Percentiles rank a stretch among this genome's conserved stretches.
phyloP scores from a whole-genome alignment of 2,329 filamentous ascomycete species.

The Saccharata proteae region DNA sequence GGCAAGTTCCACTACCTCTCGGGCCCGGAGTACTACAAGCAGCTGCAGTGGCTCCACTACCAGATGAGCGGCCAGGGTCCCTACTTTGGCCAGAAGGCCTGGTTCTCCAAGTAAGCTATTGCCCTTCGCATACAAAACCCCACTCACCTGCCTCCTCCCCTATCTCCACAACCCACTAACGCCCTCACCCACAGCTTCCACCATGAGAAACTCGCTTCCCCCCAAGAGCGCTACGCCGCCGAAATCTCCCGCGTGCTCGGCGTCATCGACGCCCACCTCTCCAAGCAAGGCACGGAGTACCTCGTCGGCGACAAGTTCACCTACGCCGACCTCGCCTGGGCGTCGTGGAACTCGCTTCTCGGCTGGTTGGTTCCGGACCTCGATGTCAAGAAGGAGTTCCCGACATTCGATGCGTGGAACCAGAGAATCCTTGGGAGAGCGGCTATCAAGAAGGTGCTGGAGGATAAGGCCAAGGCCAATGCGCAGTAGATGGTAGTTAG shows the following conservation, averaged over 20 bases:
- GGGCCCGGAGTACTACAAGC: slow-evolving; percentile 24
- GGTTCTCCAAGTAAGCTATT: no score
- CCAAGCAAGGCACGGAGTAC: slow-evolving; percentile 12
- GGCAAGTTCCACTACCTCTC: slow-evolving; percentile 24
- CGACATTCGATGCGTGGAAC: background rate
- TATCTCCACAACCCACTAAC: no score
- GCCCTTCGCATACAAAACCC: no score
- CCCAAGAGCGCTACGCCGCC: slow-evolving; percentile 34
- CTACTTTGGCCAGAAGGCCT: slow-evolving; percentile 27
- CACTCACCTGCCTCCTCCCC: no score
- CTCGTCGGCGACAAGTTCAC: slow-evolving; percentile 17
- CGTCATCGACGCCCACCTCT: slow-evolving; percentile 33
- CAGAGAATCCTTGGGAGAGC: background rate
- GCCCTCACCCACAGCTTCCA: no score
- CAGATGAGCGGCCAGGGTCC: slow-evolving; percentile 36
- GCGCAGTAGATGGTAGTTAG: no score
- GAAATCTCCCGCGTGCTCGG: slow-evolving; percentile 35
- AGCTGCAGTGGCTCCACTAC: slow-evolving; percentile 34
- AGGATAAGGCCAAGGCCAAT: no score
- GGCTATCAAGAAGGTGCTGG: background rate
- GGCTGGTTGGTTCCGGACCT: slow-evolving; percentile 1
- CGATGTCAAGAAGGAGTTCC: slow-evolving; percentile 1
- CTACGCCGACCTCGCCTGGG: slow-evolving; percentile 18
- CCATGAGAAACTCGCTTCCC: slow-evolving; percentile 32
- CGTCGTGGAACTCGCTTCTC: slow-evolving; percentile 5